Conservation (phyloP, 345 rosid species). For the Citropsis articulata region DNA sequence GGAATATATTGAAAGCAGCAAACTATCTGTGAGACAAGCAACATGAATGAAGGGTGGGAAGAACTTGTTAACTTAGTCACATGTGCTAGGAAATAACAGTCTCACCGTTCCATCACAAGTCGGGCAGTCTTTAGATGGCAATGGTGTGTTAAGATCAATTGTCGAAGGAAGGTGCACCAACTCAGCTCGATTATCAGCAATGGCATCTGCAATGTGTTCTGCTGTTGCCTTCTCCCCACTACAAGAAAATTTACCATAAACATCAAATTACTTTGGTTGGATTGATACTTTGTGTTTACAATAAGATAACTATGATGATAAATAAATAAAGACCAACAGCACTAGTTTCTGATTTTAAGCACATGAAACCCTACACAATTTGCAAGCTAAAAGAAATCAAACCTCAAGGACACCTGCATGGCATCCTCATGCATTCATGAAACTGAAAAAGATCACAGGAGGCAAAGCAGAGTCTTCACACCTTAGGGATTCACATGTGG, state of each 20-base stretch:
- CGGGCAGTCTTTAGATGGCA: conserved; percentile 89
- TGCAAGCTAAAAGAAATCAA: not conserved
- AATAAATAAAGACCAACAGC: not conserved
- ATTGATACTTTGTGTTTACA: not conserved
- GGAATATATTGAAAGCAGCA: not conserved
- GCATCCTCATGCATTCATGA: not conserved
- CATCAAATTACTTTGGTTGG: conserved; percentile 8
- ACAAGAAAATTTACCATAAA: conserved; percentile 23
- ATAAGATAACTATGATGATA: not conserved
- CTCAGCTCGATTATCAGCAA: conserved; percentile 81
- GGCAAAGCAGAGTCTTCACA: not conserved
- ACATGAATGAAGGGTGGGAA: not conserved
- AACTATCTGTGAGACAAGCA: not conserved
- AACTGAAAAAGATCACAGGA: not conserved
- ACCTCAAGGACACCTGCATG: not conserved
- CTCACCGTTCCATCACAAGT: conserved; percentile 93
- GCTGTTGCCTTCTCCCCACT: conserved; percentile 95
- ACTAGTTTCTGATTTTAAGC: not conserved
- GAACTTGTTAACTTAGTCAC: conserved; percentile 6
- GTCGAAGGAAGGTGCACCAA: conserved; percentile 80
- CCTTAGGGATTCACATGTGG: not conserved
- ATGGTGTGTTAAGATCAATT: conserved; percentile 54
- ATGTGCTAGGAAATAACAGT: conserved; percentile 1
- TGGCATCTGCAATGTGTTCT: conserved; percentile 72
- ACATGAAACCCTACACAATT: not conserved